Evolutionary conservation across 176 grass and related monocot genomes (phyloP), one percentile per base, ranked within the genome.

Genomic region (Oryza longistaminata): DNA sequence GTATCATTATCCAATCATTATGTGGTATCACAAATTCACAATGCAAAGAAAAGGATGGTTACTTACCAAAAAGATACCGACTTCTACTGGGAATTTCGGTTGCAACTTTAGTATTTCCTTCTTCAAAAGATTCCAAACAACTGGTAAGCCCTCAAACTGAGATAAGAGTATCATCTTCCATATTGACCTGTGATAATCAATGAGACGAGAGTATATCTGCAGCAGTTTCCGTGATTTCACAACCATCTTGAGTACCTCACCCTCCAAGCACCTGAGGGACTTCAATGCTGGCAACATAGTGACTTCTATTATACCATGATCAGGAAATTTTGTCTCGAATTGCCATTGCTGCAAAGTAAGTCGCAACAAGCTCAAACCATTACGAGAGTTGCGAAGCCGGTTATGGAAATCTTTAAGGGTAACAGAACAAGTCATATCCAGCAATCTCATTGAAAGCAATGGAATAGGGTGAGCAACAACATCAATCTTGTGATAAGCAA

Each of bases 181-280:
- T 77, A 98, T 86, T 1, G 92, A 82, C 74, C 71, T 93, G 88
- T 98, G 95, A 87, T 95, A 90, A 73, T 93, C 91, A 72, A 98
- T 73, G 73, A 98, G 62, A 48, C 78, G 78, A 60, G 80, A 70
- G 70, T 93, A 98, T 76, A 92, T 91, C 45, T 87, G 24, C 60
- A 81, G 81, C 16, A 87, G n/a, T 69, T 91, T 62, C 76, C 49
- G 19, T 21, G 86, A 93, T 33, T 88, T 42, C 45, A 81, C 64
- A 80, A 98, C 85, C 39, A 70, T 68, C 58, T 93, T 70, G 40
- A 98, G 91, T 42, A 93, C 83, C 53, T 90, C 74, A 6, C 52
- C 67, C 80, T 98, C 96, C 80, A 98, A 87, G 61, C 70, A 25
- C 87, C 85, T 88, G 27, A 98, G 83, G 72, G 83, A 92, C 72